Evolutionary conservation across 257 asterid genomes (phyloP), one percentile per base, ranked within the genome.

Genomic region (Thymus quinquecostatus): DNA sequence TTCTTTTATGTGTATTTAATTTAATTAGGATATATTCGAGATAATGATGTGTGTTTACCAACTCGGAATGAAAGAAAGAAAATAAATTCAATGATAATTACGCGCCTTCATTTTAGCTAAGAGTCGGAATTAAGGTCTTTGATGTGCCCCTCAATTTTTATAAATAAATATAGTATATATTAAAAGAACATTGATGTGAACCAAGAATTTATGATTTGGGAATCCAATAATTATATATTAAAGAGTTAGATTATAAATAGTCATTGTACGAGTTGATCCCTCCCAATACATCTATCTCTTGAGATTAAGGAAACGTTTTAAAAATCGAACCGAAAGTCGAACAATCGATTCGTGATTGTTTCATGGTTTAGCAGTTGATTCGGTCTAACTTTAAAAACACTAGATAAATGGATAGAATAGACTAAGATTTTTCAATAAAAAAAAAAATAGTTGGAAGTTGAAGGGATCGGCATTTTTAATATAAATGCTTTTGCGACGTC

Each of bases 71-170:
- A 55, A 11, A 56, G 4, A 3, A 0, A 57, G 30, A 3, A 1
- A 57, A 1, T 10, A 32, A 5, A 5, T 56, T 66, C 28, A 68
- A 50, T 1, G 67, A 69, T 32, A 78, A 69, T 78, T 69, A 69
- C 60, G 76, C 82, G 67, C 79, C 82, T 78, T 65, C 73, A 12
- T 63, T 78, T 56, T 11, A 73, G 82, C 43, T 78, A 36, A 62
- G 54, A 5, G 9, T 29, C 34, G 5, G 44, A 45, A 45, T 66
- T 56, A 61, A n/a, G 58, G 40, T 32, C 28, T 41, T 59, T 60
- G 57, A 67, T 54, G 61, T 14, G 40, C 56, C 51, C 40, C 5
- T 21, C 21, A 21, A 21, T 21, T 21, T 21, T 21, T 21, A 43
- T 43, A 43, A 6, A 43, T 2, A 5, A 43, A 43, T 1, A 43